Base-by-base conservation (phyloP, 768 basidiomycete genomes). In the Lentinula raphanica region DNA sequence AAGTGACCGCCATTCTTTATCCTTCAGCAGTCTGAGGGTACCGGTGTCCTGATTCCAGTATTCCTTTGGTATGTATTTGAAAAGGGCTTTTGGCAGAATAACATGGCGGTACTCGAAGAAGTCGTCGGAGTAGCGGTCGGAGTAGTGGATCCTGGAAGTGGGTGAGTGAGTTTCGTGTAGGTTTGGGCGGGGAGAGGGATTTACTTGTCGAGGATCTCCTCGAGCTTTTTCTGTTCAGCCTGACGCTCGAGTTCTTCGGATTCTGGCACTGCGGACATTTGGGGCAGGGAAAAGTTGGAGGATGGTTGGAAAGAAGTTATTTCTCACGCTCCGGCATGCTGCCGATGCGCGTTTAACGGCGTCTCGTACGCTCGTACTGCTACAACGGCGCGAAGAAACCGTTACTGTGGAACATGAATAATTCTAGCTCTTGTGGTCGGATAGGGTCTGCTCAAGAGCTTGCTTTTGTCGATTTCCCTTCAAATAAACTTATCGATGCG, bases 71-170 rank as follows among this genome's bases (percentile, higher is more conserved):
- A 99, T 82, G 75, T 95, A 79, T 76, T 96, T 94, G 72, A 98
- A 80, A 63, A 98, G 85, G 58, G 89, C 90, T 69, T 97, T 97
- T 5, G 96, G 96, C 19, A 99, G 77, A 64, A 97, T 97, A 63
- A 99, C 96, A 72, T 98, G 96, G 58, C 93, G 90, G 69, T 98
- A 98, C 78, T 98, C 95, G 72, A 82, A 97, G 62, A 82, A 74
- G 71, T 96, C 92, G 72, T 98, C 95, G 7, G 90, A 83, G 71
- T 98, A 94, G 61, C 91, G 86, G 72, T 93, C 90, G 60, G 92
- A 94, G 68, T 94, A 94, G 67, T 92, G 87, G 65, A 94, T 94
- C 70, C 91, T 93, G 63, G 55, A 49, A 58, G 32, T 45, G 21
- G 29, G 29, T 50, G 58, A 61, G 63, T 46, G 60, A 58, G 64